Evolutionary conservation across 495 filamentous ascomycete species (phyloP).

Genomic region (Talaromyces ruber): DNA sequence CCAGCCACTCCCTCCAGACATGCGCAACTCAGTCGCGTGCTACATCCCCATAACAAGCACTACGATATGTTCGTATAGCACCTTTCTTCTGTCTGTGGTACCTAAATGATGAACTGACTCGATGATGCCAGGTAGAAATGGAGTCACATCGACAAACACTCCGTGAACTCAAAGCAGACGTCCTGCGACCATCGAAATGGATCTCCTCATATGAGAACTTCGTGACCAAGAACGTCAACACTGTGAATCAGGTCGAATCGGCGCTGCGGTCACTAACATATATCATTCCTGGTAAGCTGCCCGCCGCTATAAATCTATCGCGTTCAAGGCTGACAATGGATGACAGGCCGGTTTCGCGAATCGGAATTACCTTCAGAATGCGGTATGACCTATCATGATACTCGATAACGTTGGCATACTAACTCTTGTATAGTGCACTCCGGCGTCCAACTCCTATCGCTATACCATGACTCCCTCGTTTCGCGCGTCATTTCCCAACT

Average conservation of each 20-base stretch:
- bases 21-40: background rate
- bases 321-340: background rate
- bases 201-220: conserved; percentile 78
- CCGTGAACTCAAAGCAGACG: conserved; percentile 20
- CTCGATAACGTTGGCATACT: background rate
- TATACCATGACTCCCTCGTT: conserved; percentile 91
- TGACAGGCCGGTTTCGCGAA: conserved; percentile 77
- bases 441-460: conserved; percentile 76
- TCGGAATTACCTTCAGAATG: conserved; percentile 92
- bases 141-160: conserved; percentile 22
- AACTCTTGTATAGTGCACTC: conserved; percentile 56
- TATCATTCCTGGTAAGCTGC: conserved; percentile 69
- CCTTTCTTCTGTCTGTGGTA: background rate
- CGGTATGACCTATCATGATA: conserved; percentile 22
- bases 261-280: conserved; percentile 86
- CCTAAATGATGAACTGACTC: background rate
- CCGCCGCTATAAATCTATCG: background rate
- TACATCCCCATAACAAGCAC: background rate
- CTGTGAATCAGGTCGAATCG: conserved; percentile 88
- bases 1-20: background rate
- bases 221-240: conserved; percentile 86
- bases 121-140: conserved; percentile 14
- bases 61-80: background rate
- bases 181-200: conserved; percentile 62
- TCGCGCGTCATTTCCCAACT: conserved; percentile 49